Base-by-base conservation (phyloP, 2,329 filamentous ascomycete genomes). In the Cordyceps fumosorosea region DNA sequence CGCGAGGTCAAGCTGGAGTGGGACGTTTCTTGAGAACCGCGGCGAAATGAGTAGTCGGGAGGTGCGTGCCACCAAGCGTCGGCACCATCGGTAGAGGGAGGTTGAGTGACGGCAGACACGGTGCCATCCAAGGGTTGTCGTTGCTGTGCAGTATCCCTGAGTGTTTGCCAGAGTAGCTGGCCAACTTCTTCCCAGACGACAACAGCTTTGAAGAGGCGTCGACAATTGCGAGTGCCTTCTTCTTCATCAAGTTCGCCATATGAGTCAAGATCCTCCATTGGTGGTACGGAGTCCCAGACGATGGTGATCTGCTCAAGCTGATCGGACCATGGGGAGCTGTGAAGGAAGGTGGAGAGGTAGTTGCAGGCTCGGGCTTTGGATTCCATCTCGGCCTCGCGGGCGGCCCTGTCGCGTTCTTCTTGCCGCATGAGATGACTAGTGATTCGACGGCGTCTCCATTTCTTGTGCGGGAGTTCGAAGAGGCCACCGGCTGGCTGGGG, bases 151-250 rank as follows among this genome's bases (percentile, higher is more conserved):
- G 65, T 52, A 8, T 60, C 66, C 47, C 63, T 63, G 24, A 71
- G 66, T 22, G 64, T 64, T 65, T 70, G 66, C 74, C 74, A 76
- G 42, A 76, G 68, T 40, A 70, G 68, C 57, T 69, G 72, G 42
- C 74, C 74, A 34, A 76, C 68, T 45, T 75, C 70, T 60, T 76
- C 74, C 74, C 74, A 76, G 42, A 76, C 71, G 45, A 76, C 73
- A 12, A 71, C 70, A 29, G 74, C 74, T 64, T 74, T 75, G 70
- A 76, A 76, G 5, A 75, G 67, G 16, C 70, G 69, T 40, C 74
- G 69, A 64, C 74, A 75, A 45, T 71, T 72, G 44, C 69, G 69
- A 3, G 74, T 76, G 62, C 74, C 74, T 47, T 74, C 70, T 45
- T 69, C 69, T 62, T 74, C 71, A 60, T 71, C 67, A 48, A 76